Percentiles rank a stretch among this genome's conserved stretches.
These are phyloP conservation scores for Strigomonas culicis DNA, from an alignment of 208 protist species.

Conservation along the genomic window DNA sequence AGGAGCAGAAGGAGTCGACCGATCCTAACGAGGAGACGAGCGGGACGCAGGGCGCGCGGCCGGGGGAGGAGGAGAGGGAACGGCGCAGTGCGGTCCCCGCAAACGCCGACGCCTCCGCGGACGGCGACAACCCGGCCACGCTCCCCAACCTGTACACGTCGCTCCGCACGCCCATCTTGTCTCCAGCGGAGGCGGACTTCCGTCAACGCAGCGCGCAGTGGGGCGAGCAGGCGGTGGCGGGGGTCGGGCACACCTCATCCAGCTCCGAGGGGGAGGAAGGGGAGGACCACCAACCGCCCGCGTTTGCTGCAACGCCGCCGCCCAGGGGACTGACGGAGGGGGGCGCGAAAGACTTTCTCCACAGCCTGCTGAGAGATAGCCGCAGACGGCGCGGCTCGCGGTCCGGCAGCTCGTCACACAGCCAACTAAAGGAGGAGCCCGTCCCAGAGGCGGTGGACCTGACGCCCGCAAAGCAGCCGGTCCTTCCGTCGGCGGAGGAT, in stretches of 20 bases:
- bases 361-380: not conserved
- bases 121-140: constrained; percentile 21
- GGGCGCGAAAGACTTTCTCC: not conserved
- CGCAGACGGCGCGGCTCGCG: not conserved
- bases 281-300: too few species aligned
- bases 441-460: not conserved
- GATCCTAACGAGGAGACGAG: not conserved
- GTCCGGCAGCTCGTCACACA: not conserved
- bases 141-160: not conserved
- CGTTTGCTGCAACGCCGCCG: too few species aligned
- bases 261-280: not conserved
- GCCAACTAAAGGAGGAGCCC: not conserved
- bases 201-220: not conserved
- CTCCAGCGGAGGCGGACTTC: not conserved
- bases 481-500: not conserved
- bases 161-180: not conserved
- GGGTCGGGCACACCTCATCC: not conserved
- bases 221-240: not conserved
- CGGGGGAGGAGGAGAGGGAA: too few species aligned
- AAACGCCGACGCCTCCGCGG: constrained; percentile 24
- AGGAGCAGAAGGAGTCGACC: not conserved
- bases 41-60: not conserved
- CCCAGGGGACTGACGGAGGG: not conserved
- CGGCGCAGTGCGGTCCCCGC: constrained; percentile 9
- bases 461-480: not conserved